Conservation (phyloP, 1,284 basidiomycete species). For the Puccinia polysora region DNA sequence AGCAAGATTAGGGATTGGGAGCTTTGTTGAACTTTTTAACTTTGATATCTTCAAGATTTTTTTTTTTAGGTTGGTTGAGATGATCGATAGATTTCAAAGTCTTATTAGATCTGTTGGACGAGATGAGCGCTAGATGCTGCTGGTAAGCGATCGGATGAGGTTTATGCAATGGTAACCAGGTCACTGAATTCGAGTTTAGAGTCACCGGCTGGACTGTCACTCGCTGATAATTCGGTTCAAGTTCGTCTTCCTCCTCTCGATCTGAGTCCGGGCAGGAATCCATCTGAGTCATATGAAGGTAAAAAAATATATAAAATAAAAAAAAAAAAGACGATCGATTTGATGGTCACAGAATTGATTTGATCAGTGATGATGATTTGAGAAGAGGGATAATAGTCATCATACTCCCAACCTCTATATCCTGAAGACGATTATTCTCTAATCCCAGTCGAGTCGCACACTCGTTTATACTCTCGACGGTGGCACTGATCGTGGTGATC, state of each 20-base stretch:
- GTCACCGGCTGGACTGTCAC: slow-evolving; percentile 4
- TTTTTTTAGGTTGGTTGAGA: not conserved
- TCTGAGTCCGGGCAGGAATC: slow-evolving; percentile 9
- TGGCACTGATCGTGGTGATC: not conserved
- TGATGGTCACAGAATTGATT: not conserved
- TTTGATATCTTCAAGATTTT: not conserved
- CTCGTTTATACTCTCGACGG: slow-evolving; percentile 29
- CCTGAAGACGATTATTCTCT: slow-evolving; percentile 10
- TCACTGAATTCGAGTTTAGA: too few species aligned
- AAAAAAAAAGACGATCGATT: not conserved
- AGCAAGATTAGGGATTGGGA: too few species aligned
- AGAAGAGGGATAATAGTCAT: slow-evolving; percentile 5
- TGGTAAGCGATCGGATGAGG: slow-evolving; percentile 42
- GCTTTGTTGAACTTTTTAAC: too few species aligned
- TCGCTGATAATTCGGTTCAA: slow-evolving; percentile 1
- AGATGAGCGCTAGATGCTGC: slow-evolving; percentile 37
- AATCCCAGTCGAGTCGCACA: slow-evolving; percentile 16
- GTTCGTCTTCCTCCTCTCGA: slow-evolving; percentile 1
- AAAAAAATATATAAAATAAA: not conserved
- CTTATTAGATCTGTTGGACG: slow-evolving; percentile 20
- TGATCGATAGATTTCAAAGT: slow-evolving; percentile 1
- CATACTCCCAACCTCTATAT: slow-evolving; percentile 28
- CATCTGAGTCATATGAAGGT: not conserved
- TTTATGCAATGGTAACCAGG: slow-evolving; percentile 26
- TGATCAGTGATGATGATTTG: not conserved